Evolutionary conservation across 192 early-diverging fungal species (phyloP).

Genomic region (Rhizoclosmatium globosum): DNA sequence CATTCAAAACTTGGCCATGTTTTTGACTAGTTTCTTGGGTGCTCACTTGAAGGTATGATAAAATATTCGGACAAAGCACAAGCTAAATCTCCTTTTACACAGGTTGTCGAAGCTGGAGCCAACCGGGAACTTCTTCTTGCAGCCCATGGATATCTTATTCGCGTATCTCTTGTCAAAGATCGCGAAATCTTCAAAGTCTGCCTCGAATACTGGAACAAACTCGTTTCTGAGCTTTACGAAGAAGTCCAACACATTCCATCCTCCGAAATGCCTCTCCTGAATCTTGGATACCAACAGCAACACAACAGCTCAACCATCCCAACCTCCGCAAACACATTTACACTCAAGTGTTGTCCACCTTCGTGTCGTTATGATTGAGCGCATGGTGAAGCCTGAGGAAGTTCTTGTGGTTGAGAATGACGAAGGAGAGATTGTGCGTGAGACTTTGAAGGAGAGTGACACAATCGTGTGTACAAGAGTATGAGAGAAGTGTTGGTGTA

Average conservation of each 20-base stretch:
- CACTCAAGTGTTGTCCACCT: slow-evolving; percentile 83
- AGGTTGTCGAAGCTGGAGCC: slow-evolving; percentile 42
- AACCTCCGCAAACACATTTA: slow-evolving; percentile 83
- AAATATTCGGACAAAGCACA: background rate
- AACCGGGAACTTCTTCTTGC: slow-evolving; percentile 54
- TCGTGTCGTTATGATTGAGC: slow-evolving; percentile 96
- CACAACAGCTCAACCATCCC: slow-evolving; percentile 35
- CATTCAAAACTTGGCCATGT: slow-evolving; percentile 94
- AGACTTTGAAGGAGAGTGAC: slow-evolving; percentile 96
- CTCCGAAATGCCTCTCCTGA: slow-evolving; percentile 64
- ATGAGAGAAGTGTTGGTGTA: slow-evolving; percentile 98
- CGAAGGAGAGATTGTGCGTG: slow-evolving; percentile 98
- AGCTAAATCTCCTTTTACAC: background rate
- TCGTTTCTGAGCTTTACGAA: slow-evolving; percentile 91
- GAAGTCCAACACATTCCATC: slow-evolving; percentile 72
- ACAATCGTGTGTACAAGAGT: slow-evolving; percentile 98
- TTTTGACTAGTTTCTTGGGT: slow-evolving; percentile 86
- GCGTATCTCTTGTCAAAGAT: slow-evolving; percentile 91
- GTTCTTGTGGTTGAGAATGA: slow-evolving; percentile 98
- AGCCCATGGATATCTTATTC: slow-evolving; percentile 91
- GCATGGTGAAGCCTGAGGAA: slow-evolving; percentile 99
- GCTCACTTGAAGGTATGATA: slow-evolving; percentile 79
- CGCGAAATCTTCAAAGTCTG: slow-evolving; percentile 98
- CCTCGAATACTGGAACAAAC: slow-evolving; percentile 96
- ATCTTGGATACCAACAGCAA: slow-evolving; percentile 57